Conservation (phyloP, 495 filamentous ascomycete species). For the Trichoderma parareesei region DNA sequence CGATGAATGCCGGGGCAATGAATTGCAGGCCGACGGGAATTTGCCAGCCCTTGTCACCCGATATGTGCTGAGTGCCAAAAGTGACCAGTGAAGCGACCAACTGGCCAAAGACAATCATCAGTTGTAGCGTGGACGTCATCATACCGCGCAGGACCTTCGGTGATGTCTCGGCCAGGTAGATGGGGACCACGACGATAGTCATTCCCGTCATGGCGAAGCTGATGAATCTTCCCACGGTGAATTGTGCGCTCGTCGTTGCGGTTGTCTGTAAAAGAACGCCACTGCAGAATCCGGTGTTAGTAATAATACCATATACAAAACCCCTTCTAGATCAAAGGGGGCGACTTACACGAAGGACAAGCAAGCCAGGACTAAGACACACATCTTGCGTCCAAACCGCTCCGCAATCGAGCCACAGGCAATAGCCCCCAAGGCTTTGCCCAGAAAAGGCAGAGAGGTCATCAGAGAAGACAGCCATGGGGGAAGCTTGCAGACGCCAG, state of each 20-base stretch:
- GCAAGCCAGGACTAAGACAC: slow-evolving; percentile 11
- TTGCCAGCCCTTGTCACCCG: slow-evolving; percentile 22
- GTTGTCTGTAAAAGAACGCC: slow-evolving; percentile 21
- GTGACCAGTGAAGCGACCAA: slow-evolving; percentile 25
- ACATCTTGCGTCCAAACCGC: slow-evolving; percentile 17
- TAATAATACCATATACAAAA: neutral
- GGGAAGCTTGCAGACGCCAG: slow-evolving; percentile 15
- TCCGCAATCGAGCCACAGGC: slow-evolving; percentile 15
- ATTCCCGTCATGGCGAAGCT: slow-evolving; percentile 21
- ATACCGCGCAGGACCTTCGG: slow-evolving; percentile 18
- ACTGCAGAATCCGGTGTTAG: slow-evolving; percentile 14
- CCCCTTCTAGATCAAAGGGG: neutral
- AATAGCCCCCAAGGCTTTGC: slow-evolving; percentile 18
- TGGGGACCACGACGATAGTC: slow-evolving; percentile 20
- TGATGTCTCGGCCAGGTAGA: slow-evolving; percentile 20
- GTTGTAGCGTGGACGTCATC: slow-evolving; percentile 18
- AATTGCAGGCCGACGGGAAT: slow-evolving; percentile 33
- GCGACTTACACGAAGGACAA: slow-evolving; percentile 12
- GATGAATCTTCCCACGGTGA: slow-evolving; percentile 20
- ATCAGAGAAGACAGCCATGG: slow-evolving; percentile 18
- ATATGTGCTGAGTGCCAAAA: slow-evolving; percentile 15
- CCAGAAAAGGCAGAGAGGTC: slow-evolving; percentile 17
- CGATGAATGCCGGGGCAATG: slow-evolving; percentile 26
- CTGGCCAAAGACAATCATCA: slow-evolving; percentile 19
- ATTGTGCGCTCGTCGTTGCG: slow-evolving; percentile 20